Evolutionary conservation across 148 eudicot genomes (phyloP), one percentile per base, ranked within the genome.

Genomic region (Camellia lanceoleosa): DNA sequence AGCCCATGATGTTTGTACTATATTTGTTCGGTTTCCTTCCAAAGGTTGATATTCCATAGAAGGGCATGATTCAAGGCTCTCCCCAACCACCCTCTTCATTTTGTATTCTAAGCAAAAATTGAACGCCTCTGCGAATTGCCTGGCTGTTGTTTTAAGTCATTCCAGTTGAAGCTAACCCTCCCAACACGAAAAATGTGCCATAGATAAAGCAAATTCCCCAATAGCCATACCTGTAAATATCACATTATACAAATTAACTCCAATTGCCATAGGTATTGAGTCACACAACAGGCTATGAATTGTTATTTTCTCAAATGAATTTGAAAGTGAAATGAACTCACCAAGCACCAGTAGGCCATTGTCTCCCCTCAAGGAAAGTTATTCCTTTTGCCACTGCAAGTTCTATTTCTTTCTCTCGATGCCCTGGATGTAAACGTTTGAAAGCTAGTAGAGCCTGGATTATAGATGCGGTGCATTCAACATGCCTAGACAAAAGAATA

Each of bases 11-110:
- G 86, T 84, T 72, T 84, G 81, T 49, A 84, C 86, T 64, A 84
- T 16, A 18, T 84, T 84, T 10, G 86, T 84, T 18, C 78, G 63
- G 23, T 80, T 84, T 43, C 81, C 83, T 20, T 77, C 78, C 62
- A 84, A 38, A 10, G 86, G 78, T 23, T 66, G 80, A 73, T 80
- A 84, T 78, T 81, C 83, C 77, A 74, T 73, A 54, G 66, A 68
- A 4, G 87, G 87, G 76, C 87, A 84, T 3, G 87, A 84, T 46
- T 81, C 72, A 16, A 55, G 56, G 56, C 83, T 72, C 77, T 51
- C 86, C 86, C 87, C 87, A 85, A 23, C 88, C 88, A 19, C 88
- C 88, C 54, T 85, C 88, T 73, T 82, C 83, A 30, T 82, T 82
- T 71, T 85, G 84, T 59, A 19, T 71, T 0, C 80, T 71, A 41